Percentiles rank a stretch among this genome's conserved stretches.
phyloP scores from a whole-genome alignment of 2,329 filamentous ascomycete genomes.

The Onygenales sp. region DNA sequence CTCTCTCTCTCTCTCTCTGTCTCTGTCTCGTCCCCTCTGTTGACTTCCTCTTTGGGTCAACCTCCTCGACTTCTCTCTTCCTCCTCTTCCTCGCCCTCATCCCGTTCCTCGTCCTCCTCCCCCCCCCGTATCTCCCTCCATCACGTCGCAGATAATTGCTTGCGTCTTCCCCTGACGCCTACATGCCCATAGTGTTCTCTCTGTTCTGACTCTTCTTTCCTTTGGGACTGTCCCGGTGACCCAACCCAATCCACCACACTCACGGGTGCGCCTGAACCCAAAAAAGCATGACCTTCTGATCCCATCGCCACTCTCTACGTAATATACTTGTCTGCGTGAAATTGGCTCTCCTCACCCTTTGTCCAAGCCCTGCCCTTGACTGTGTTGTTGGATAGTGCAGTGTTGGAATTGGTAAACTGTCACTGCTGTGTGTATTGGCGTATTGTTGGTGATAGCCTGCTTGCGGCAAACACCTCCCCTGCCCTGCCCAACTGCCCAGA shows the following conservation, averaged over 20 bases:
- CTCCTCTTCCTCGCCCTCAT: not conserved
- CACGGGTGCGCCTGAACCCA: conserved; percentile 3
- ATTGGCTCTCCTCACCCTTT: not conserved
- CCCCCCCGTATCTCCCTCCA: not conserved
- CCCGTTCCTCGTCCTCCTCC: not conserved
- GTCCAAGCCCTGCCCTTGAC: not conserved
- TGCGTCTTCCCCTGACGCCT: not conserved
- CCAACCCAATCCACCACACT: conserved; percentile 1
- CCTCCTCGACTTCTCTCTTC: not conserved
- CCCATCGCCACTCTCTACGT: conserved; percentile 4
- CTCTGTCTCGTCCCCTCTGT: not conserved
- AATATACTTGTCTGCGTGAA: not conserved
- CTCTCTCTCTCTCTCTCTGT: not conserved
- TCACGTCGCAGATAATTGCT: not conserved
- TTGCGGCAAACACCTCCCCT: not conserved
- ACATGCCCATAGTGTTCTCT: not conserved
- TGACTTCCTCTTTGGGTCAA: not conserved
- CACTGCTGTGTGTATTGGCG: not conserved
- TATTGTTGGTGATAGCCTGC: not conserved
- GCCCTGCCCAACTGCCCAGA: not conserved
- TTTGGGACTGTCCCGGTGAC: conserved; percentile 7
- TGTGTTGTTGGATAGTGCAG: too few species aligned
- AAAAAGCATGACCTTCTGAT: not conserved
- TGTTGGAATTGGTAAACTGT: too few species aligned
- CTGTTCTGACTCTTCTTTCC: not conserved